Evolutionary conservation across 1,284 basidiomycete species (phyloP).

Genomic region (Cystobasidium sp.): DNA sequence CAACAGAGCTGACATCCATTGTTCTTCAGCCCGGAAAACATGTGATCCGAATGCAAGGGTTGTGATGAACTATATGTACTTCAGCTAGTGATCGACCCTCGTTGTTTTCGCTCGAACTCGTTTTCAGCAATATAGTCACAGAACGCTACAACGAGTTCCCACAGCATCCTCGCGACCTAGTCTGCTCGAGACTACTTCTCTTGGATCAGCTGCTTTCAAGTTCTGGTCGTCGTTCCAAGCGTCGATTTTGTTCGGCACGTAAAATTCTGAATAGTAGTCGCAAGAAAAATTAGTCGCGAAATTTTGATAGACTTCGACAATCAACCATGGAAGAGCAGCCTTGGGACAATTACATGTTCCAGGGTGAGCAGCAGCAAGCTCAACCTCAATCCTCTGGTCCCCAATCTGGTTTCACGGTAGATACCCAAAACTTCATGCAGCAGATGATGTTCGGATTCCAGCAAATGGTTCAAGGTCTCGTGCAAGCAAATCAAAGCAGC

Average conservation of each 20-base stretch:
- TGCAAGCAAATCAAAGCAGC: neutral
- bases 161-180: too few relatives aligned
- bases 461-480: neutral
- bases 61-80: slow-evolving; percentile 2
- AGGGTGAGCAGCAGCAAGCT: neutral
- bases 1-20: too few relatives aligned
- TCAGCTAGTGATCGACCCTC: too few relatives aligned
- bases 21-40: neutral
- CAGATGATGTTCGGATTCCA: neutral
- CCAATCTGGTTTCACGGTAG: neutral
- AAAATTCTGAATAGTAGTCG: neutral
- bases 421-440: neutral
- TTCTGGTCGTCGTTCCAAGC: neutral
- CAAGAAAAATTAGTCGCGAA: neutral
- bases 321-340: neutral
- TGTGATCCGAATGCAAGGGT: too few relatives aligned
- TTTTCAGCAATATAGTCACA: too few relatives aligned
- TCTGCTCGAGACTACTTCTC: neutral
- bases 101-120: too few relatives aligned
- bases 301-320: neutral
- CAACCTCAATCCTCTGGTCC: neutral
- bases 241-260: neutral
- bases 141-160: too few relatives aligned
- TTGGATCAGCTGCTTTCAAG: neutral
- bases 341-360: neutral